Conservation (phyloP, 1,284 basidiomycete genomes). For the Cystobasidiaceae sp. region DNA sequence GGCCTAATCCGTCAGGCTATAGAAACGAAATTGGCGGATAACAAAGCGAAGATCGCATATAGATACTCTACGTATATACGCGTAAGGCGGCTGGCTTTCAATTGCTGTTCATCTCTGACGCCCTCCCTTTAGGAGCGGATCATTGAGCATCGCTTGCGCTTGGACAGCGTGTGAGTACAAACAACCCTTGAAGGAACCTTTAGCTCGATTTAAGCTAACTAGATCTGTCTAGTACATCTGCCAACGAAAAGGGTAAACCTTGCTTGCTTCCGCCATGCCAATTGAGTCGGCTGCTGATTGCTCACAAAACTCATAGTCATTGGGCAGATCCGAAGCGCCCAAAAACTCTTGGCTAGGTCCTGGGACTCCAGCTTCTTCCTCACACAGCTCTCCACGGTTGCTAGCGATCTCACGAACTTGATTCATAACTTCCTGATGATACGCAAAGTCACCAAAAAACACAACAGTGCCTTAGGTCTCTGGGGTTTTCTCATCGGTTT, state of each 20-base stretch:
- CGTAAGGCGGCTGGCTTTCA: neutral
- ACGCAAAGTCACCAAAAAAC: neutral
- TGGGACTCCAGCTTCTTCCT: neutral
- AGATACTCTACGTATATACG: neutral
- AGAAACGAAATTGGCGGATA: neutral
- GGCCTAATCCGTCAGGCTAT: neutral
- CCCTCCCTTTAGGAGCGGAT: neutral
- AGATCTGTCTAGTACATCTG: too few species aligned
- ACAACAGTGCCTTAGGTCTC: neutral
- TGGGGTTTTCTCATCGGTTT: neutral
- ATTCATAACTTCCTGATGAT: neutral
- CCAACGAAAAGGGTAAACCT: slow-evolving; percentile 1
- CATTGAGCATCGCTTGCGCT: neutral
- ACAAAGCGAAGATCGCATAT: neutral
- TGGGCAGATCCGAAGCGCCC: neutral
- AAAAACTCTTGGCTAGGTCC: neutral
- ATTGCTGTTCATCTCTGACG: neutral
- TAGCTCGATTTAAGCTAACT: too few species aligned
- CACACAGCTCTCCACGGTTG: neutral
- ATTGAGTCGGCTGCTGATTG: neutral
- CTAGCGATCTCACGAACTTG: neutral
- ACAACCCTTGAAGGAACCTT: too few species aligned
- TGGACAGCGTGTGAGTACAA: neutral
- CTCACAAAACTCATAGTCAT: neutral
- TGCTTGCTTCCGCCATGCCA: too few species aligned